phyloP scores from a whole-genome alignment of 1,139 yeast genomes.

The Zygoascus meyerae region DNA sequence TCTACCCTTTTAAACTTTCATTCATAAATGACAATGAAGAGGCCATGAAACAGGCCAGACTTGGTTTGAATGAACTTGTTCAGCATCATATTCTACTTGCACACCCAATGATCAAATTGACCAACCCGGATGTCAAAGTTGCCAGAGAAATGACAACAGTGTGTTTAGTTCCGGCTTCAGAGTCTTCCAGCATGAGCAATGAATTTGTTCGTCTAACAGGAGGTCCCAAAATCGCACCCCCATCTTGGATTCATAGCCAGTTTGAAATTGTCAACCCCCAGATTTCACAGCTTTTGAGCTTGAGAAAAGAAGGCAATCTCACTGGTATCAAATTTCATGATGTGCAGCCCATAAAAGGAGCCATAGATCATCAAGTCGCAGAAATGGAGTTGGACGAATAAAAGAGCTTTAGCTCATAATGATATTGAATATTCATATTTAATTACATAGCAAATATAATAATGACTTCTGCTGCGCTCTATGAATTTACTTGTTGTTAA shows the following conservation, averaged over 20 bases:
- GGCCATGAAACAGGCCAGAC: conserved; percentile 44
- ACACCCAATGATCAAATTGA: conserved; percentile 47
- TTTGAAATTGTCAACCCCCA: conserved; percentile 32
- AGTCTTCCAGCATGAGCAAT: conserved; percentile 41
- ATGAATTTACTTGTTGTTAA: not conserved
- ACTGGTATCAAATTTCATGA: conserved; percentile 28
- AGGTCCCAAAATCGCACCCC: conserved; percentile 57
- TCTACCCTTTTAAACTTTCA: conserved; percentile 79
- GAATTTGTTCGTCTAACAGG: conserved; percentile 78
- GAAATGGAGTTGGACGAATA: conserved; percentile 10
- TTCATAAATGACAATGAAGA: conserved; percentile 25
- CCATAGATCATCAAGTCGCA: not conserved
- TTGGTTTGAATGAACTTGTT: conserved; percentile 75
- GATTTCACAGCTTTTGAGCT: conserved; percentile 24
- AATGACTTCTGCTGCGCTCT: not conserved
- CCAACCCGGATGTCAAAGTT: conserved; percentile 38
- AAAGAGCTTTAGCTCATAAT: not conserved
- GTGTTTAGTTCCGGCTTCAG: conserved; percentile 44
- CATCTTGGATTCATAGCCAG: conserved; percentile 84
- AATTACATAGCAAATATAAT: conserved; percentile 1
- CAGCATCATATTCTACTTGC: conserved; percentile 77
- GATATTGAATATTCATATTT: conserved; percentile 1
- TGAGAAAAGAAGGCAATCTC: conserved; percentile 22
- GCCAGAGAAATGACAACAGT: conserved; percentile 80
- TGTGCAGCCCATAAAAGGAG: conserved; percentile 25